Percentiles rank a stretch among this genome's conserved stretches.
These are phyloP conservation scores for Rubus parviflorus DNA, from an alignment of 306 rosid species.

Conservation along the genomic window DNA sequence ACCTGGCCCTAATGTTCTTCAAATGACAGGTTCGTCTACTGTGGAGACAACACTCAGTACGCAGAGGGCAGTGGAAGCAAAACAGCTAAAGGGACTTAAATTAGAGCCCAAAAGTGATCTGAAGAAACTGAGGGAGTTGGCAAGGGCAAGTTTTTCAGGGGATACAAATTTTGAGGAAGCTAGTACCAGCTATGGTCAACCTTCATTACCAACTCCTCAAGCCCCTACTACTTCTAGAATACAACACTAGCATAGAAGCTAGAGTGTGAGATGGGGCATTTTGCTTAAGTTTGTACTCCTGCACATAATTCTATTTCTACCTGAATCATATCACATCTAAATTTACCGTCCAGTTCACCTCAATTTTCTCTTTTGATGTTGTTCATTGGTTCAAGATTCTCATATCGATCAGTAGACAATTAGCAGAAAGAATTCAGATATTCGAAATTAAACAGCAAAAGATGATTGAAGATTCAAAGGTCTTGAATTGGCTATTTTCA, in stretches of 20 bases:
- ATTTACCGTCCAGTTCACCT: neutral
- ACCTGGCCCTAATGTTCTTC: conserved; percentile 32
- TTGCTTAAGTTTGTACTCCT: neutral
- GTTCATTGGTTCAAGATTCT: neutral
- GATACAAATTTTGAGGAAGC: conserved; percentile 42
- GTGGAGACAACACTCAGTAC: conserved; percentile 13
- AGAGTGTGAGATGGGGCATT: neutral
- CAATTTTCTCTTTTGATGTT: neutral
- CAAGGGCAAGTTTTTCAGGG: conserved; percentile 60
- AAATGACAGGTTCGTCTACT: conserved; percentile 21
- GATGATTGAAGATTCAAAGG: neutral
- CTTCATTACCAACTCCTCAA: neutral
- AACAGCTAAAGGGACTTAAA: conserved; percentile 41
- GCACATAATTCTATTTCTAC: neutral
- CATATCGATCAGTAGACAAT: neutral
- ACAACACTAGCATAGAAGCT: neutral
- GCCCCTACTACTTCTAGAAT: conserved; percentile 7
- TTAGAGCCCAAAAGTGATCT: conserved; percentile 43
- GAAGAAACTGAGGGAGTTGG: conserved; percentile 56
- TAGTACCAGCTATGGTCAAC: conserved; percentile 46
- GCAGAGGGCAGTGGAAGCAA: conserved; percentile 45
- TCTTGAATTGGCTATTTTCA: neutral
- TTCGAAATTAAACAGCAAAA: neutral
- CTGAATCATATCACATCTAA: neutral
- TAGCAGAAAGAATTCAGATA: neutral